phyloP scores from a whole-genome alignment of 768 basidiomycete genomes.

The Crassisporium funariophilum region DNA sequence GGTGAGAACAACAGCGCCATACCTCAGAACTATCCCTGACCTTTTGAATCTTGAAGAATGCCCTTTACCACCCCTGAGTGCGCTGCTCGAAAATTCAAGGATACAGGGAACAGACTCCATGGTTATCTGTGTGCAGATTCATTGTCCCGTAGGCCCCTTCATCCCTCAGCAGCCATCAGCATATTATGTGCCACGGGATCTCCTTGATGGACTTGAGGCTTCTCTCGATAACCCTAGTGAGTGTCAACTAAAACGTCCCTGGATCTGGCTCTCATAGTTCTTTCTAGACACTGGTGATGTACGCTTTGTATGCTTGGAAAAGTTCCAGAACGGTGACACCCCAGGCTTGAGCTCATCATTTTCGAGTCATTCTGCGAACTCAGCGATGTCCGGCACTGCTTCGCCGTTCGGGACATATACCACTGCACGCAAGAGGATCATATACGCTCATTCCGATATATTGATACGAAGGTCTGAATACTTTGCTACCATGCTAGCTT shows the following conservation, averaged over 20 bases:
- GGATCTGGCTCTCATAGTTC: not conserved
- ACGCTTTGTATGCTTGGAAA: conserved; percentile 72
- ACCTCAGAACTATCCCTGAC: not conserved
- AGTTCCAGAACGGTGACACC: conserved; percentile 23
- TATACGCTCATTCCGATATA: conserved; percentile 82
- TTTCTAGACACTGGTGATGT: conserved; percentile 69
- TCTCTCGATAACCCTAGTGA: conserved; percentile 72
- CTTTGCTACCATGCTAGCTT: conserved; percentile 73
- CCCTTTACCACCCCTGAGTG: conserved; percentile 61
- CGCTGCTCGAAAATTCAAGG: conserved; percentile 57
- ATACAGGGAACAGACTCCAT: conserved; percentile 68
- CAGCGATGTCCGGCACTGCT: conserved; percentile 46
- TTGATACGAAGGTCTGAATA: conserved; percentile 76
- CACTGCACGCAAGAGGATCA: conserved; percentile 67
- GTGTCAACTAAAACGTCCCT: conserved; percentile 19
- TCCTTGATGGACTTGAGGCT: conserved; percentile 69
- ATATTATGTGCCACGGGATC: conserved; percentile 64
- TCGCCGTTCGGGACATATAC: conserved; percentile 45
- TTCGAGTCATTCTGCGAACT: conserved; percentile 23
- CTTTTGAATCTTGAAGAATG: conserved; percentile 41
- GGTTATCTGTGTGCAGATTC: conserved; percentile 74
- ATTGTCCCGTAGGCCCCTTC: conserved; percentile 57
- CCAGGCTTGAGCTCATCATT: conserved; percentile 13
- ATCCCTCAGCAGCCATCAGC: conserved; percentile 68
- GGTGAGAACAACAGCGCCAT: conserved; percentile 41